Base-by-base conservation (phyloP, 345 rosid species). In the Litchi chinensis region DNA sequence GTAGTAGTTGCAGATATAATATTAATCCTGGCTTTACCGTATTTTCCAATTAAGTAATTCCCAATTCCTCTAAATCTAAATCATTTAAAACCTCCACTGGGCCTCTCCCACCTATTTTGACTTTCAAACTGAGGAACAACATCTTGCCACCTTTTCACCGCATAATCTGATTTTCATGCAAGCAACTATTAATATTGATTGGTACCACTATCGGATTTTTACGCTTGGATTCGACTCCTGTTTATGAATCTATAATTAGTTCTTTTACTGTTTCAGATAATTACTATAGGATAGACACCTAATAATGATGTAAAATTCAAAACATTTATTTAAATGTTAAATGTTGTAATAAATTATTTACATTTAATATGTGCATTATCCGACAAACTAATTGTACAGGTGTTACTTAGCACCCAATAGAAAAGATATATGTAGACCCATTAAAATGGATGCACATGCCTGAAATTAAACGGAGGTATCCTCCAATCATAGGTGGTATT, bases 51-150 rank as follows among this genome's bases (percentile, higher is more conserved):
- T 62, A 77, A 43, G 76, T 70, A 70, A 52, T 37, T 74, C 62
- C 67, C 65, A 74, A 68, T 65, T 75, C 9, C 28, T 26, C 1
- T 26, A 26, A 26, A n/a, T 65, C 19, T 3, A 7, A 76, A 37
- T 66, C 76, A 44, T 59, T 48, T 43, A 2, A 46, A 46, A 16
- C 40, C 60, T 59, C 21, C 13, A 66, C 3, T n/a, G 62, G 44
- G 5, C 62, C 70, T 65, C 39, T 50, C 41, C 73, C 46, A 66
- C 24, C 68, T 41, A 19, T 81, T 71, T 40, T 76, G 62, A 41
- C 85, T 81, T 81, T 37, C 5, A 73, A 79, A 76, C 69, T 16
- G 81, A 76, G 87, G 21, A 70, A 81, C 13, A 63, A 21, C 12
- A n/a, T 59, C n/a, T 1, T 28, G 7, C 13, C 2, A 50, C 8